Percentiles rank a stretch among this genome's conserved stretches.
Conservation (phyloP, 129 eudicot genomes). For the Arctium minus region DNA sequence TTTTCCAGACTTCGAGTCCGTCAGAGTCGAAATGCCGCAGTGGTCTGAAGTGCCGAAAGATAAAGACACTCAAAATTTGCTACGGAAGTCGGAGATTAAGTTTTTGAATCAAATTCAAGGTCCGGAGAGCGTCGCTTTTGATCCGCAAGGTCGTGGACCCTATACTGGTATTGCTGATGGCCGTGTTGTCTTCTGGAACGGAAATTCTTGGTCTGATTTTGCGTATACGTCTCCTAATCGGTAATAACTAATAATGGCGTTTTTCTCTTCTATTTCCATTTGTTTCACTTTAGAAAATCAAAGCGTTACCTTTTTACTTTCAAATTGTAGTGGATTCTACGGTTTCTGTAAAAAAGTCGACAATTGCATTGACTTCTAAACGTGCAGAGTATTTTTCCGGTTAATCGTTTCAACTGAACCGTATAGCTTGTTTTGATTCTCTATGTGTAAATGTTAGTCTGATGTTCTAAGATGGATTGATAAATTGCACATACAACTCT, state of each 20-base stretch:
- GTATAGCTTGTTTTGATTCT: neutral
- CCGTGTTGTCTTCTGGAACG: constrained; percentile 77
- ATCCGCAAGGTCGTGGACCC: constrained; percentile 78
- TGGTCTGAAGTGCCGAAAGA: constrained; percentile 55
- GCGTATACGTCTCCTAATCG: constrained; percentile 85
- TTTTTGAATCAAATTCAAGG: constrained; percentile 75
- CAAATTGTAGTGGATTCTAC: neutral
- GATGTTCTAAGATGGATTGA: neutral
- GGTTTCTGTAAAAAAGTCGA: neutral
- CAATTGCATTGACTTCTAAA: neutral
- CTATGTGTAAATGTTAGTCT: neutral
- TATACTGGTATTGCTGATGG: constrained; percentile 89
- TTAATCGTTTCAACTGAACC: neutral
- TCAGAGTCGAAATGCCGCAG: constrained; percentile 51
- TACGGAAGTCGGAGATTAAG: constrained; percentile 69
- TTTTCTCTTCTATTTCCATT: neutral
- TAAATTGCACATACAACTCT: neutral
- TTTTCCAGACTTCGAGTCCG: constrained; percentile 70
- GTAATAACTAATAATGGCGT: constrained; percentile 23
- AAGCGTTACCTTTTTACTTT: neutral
- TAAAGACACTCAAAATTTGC: constrained; percentile 47
- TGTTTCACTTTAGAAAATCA: neutral
- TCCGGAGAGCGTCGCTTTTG: constrained; percentile 86
- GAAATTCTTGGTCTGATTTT: constrained; percentile 61
- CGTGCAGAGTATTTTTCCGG: neutral